Percentiles rank a stretch among this genome's conserved stretches.
Evolutionary conservation across 192 early-diverging fungal genomes (phyloP).

Genomic region (Piromyces finnis): DNA sequence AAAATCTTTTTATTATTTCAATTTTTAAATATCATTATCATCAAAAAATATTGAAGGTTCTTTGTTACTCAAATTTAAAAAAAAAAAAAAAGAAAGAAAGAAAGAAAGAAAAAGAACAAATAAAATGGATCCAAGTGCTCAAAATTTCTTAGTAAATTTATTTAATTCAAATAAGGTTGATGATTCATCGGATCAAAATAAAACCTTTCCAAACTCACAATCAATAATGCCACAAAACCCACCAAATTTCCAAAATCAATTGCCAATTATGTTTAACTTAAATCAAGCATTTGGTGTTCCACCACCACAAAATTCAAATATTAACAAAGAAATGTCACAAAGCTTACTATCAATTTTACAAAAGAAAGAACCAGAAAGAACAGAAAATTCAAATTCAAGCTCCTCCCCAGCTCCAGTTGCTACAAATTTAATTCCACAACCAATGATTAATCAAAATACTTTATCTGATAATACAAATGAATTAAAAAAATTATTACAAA

Average conservation of each 20-base stretch:
- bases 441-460: background rate
- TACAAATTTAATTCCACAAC: background rate
- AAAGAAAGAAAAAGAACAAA: no score
- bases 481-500: background rate
- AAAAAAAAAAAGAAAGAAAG: no score
- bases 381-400: background rate
- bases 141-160: background rate
- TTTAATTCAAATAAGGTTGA: background rate
- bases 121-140: background rate
- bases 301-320: background rate
- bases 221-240: background rate
- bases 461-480: background rate
- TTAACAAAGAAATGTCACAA: background rate
- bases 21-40: no score
- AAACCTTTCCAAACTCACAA: background rate
- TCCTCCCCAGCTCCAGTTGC: background rate
- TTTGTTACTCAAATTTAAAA: no score
- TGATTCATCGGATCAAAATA: background rate
- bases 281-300: background rate
- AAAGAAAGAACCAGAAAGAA: background rate
- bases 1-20: no score
- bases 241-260: background rate
- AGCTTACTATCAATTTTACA: background rate
- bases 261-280: background rate
- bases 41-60: no score